phyloP scores from a whole-genome alignment of 192 early-diverging fungal species.

The Lobosporangium transversale region DNA sequence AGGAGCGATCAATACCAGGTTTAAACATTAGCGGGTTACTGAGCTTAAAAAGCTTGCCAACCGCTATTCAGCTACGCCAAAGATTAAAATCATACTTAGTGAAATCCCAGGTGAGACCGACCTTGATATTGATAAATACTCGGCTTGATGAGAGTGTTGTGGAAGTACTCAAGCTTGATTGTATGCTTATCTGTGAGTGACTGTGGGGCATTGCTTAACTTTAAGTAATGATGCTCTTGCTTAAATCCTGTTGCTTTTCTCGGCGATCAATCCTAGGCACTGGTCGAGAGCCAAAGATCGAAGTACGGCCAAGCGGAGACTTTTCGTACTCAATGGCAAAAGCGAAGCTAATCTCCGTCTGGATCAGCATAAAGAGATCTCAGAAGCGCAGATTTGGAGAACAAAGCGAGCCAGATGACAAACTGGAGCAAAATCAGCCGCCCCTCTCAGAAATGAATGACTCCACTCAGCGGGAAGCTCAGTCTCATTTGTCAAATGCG shows the following conservation, averaged over 20 bases:
- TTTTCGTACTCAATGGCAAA: constrained; percentile 47
- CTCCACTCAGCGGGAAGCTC: constrained; percentile 24
- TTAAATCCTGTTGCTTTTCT: no score
- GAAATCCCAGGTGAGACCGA: constrained; percentile 45
- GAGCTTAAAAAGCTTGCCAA: no score
- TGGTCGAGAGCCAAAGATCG: constrained; percentile 18
- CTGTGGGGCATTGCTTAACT: no score
- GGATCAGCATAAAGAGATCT: constrained; percentile 9
- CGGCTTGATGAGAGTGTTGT: constrained; percentile 48
- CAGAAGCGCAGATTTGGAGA: neutral
- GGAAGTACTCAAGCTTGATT: constrained; percentile 18
- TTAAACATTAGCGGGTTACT: no score
- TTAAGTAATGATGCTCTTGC: no score
- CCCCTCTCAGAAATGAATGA: constrained; percentile 13
- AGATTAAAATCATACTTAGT: no score
- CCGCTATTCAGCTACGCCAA: no score
- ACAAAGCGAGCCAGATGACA: neutral
- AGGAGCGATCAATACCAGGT: neutral
- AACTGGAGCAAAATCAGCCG: neutral
- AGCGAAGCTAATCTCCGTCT: constrained; percentile 39
- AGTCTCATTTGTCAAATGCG: constrained; percentile 39
- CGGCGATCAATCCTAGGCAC: no score
- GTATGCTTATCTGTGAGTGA: constrained; percentile 6
- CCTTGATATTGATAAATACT: constrained; percentile 37
- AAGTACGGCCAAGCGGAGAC: constrained; percentile 36